Evolutionary conservation across 1,284 basidiomycete species (phyloP), one percentile per base, ranked within the genome.

Genomic region (Malassezia arunalokei): DNA sequence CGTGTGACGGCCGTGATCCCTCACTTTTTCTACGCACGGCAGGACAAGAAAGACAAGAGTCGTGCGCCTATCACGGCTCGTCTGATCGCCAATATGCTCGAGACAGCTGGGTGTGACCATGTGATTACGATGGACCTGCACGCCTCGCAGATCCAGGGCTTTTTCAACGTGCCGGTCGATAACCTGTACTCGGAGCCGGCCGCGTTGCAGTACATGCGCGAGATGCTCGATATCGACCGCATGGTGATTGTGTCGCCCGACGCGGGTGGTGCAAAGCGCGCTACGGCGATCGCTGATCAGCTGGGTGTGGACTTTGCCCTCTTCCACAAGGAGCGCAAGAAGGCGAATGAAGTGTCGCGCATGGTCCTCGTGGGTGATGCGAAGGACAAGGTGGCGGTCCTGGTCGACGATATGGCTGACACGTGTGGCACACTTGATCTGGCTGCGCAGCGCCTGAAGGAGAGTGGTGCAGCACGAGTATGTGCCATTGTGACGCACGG

Each of bases 111-210:
- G 3, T 96, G 92, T 73, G 92, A 98, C 76, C 94, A 98, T 78
- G 85, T 99, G 69, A 92, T 96, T 63, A 73, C 71, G 5, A 73
- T 73, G 69, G 71, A 73, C 49, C 51, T 73, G n/a, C 71, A 73
- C 49, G 71, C 71, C 0, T 63, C 60, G 32, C 69, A 71, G 55
- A 73, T 73, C 48, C 71, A 99, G 76, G 94, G 94, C 32, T 99
- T 99, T 79, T 99, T 99, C 75, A 92, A 98, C 75, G 92, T 96
- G n/a, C 94, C 94, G 14, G 92, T 98, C 58, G 92, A 96, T 89
- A 29, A 98, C 30, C 83, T 98, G 38, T 99, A 90, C 74, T 92
- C 92, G 64, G 94, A 99, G 74, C 94, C 94, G 9, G 92, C 92
- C 38, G 86, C 87, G 62, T 85, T 96, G 68, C 81, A 91, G 65